Evolutionary conservation across 106 monocot genomes (phyloP).

Genomic region (Xerophyta viscosa): DNA sequence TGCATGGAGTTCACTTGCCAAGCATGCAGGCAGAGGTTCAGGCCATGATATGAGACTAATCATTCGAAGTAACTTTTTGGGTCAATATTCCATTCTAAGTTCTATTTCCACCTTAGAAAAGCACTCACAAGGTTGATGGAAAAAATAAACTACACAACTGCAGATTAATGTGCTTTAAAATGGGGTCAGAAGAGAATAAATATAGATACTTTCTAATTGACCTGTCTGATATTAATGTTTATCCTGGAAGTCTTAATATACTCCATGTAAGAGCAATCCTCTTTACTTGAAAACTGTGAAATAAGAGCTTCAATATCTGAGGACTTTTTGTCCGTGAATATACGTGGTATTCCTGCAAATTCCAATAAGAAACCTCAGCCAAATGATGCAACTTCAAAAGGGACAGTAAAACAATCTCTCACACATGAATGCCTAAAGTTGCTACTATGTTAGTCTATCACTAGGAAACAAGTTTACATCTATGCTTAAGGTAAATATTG

Average conservation of each 20-base stretch:
- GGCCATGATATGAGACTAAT: too few relatives aligned
- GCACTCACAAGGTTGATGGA: too few relatives aligned
- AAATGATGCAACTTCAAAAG: neutral
- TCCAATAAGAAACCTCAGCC: neutral
- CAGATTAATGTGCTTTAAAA: neutral
- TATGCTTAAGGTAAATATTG: too few relatives aligned
- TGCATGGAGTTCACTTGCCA: conserved; percentile 67
- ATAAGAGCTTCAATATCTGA: conserved; percentile 23
- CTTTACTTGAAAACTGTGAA: conserved; percentile 23
- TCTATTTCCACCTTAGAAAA: conserved; percentile 1
- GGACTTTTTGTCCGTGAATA: conserved; percentile 41
- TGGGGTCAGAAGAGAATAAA: too few relatives aligned
- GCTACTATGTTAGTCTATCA: too few relatives aligned
- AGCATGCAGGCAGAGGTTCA: conserved; percentile 50
- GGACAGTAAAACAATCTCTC: too few relatives aligned
- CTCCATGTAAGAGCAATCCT: conserved; percentile 17
- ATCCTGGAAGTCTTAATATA: conserved; percentile 49
- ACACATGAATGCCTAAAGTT: too few relatives aligned
- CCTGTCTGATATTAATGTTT: conserved; percentile 68
- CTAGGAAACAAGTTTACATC: too few relatives aligned
- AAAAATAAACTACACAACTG: too few relatives aligned
- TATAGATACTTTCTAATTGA: conserved; percentile 18
- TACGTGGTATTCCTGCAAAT: conserved; percentile 49
- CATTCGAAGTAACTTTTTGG: too few relatives aligned
- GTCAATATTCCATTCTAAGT: too few relatives aligned